A percentile compares a stretch with the other conserved stretches of the same genome.
These are phyloP conservation scores for Umbellularia californica DNA, from an alignment of 164 flowering plant genomes.

Conservation along the genomic window DNA sequence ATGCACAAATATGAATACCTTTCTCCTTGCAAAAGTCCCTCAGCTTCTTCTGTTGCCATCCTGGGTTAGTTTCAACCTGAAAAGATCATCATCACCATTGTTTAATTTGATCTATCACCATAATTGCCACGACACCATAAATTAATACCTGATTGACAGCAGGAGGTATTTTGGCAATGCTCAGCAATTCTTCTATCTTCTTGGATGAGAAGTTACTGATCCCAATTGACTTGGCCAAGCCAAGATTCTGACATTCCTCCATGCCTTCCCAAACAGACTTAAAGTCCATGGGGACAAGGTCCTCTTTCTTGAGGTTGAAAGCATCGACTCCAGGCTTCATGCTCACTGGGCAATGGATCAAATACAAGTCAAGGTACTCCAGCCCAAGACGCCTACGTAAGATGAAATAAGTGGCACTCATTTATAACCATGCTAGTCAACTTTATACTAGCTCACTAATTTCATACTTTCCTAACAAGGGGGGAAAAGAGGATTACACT, in stretches of 20 bases:
- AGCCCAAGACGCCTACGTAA: constrained; percentile 8
- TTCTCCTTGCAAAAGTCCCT: constrained; percentile 20
- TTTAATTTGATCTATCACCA: background rate
- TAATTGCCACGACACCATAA: background rate
- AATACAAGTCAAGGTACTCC: constrained; percentile 11
- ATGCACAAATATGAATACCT: constrained; percentile 26
- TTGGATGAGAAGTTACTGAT: constrained; percentile 21
- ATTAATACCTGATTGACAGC: constrained; percentile 17
- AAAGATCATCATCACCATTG: background rate
- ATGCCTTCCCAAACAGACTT: constrained; percentile 15
- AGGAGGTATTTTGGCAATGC: constrained; percentile 15
- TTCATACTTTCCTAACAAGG: too few species aligned
- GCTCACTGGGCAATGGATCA: constrained; percentile 11
- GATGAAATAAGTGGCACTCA: too few species aligned
- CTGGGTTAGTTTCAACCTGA: constrained; percentile 30
- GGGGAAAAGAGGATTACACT: too few species aligned
- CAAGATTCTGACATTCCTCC: constrained; percentile 21
- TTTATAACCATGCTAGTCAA: too few species aligned
- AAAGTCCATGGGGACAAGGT: constrained; percentile 12
- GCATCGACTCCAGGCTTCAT: background rate
- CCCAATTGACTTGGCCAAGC: constrained; percentile 22
- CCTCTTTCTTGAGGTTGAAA: constrained; percentile 3
- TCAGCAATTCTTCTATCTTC: constrained; percentile 15
- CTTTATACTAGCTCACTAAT: too few species aligned
- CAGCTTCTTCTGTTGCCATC: constrained; percentile 26